Conservation (phyloP, 768 basidiomycete species). For the Punctularia strigosozonata region DNA sequence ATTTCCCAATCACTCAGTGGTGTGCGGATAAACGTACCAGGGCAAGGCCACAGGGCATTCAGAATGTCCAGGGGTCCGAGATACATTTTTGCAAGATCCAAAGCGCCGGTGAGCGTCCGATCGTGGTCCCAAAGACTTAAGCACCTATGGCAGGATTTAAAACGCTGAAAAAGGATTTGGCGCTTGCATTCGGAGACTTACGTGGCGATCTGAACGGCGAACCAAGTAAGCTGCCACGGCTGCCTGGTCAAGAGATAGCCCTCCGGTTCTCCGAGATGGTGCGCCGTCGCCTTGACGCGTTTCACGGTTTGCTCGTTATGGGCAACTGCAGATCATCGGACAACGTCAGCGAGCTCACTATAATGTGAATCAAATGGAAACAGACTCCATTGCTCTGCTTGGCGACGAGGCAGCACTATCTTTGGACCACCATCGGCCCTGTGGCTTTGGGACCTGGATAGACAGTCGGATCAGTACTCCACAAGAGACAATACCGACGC, state of each 20-base stretch:
- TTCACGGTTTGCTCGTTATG: slow-evolving; percentile 60
- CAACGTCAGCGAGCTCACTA: neutral
- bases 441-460: slow-evolving; percentile 36
- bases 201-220: slow-evolving; percentile 54
- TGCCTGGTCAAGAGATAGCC: slow-evolving; percentile 51
- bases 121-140: slow-evolving; percentile 58
- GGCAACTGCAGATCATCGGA: slow-evolving; percentile 36
- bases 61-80: slow-evolving; percentile 53
- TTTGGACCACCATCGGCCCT: slow-evolving; percentile 24
- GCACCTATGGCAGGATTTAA: slow-evolving; percentile 34
- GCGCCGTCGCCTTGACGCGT: slow-evolving; percentile 42
- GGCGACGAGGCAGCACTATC: slow-evolving; percentile 29
- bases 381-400: slow-evolving; percentile 74
- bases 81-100: slow-evolving; percentile 57
- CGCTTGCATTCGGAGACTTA: slow-evolving; percentile 17
- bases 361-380: slow-evolving; percentile 9
- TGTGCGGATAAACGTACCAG: slow-evolving; percentile 20
- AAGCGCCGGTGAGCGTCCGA: slow-evolving; percentile 38
- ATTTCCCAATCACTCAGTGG: neutral
- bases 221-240: slow-evolving; percentile 65
- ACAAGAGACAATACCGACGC: slow-evolving; percentile 7
- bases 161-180: neutral
- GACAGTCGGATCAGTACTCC: slow-evolving; percentile 10
- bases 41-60: slow-evolving; percentile 59
- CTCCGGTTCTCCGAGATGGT: slow-evolving; percentile 35